A percentile compares a stretch with the other conserved stretches of the same genome.
Evolutionary conservation across 192 early-diverging fungal species (phyloP).

Genomic region (Entomortierella parvispora): DNA sequence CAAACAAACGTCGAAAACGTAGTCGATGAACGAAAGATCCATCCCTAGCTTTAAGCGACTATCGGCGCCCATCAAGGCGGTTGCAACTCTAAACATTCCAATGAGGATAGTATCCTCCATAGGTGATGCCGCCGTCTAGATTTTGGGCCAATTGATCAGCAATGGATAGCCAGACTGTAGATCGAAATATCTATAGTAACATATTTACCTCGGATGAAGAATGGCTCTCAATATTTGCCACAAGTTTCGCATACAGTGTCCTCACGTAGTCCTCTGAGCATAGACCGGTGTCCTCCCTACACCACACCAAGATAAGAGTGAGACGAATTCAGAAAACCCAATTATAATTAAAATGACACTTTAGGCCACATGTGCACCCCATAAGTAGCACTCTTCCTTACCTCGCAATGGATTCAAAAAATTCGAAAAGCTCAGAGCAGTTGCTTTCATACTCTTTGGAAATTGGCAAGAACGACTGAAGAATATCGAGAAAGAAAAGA

Average conservation of each 20-base stretch:
- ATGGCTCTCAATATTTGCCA: conserved; percentile 36
- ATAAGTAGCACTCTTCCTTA: neutral
- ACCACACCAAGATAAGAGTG: neutral
- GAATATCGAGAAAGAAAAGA: conserved; percentile 44
- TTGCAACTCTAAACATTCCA: conserved; percentile 53
- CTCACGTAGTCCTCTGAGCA: conserved; percentile 24
- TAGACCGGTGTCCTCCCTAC: conserved; percentile 23
- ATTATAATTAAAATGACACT: no score
- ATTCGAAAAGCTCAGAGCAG: conserved; percentile 42
- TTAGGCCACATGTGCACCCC: no score
- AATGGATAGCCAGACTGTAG: neutral
- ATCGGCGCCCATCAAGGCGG: conserved; percentile 40
- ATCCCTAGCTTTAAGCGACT: conserved; percentile 32
- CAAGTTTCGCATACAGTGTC: conserved; percentile 18
- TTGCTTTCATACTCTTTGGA: conserved; percentile 44
- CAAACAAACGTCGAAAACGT: conserved; percentile 56
- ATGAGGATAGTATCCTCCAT: conserved; percentile 54
- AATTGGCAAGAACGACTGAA: conserved; percentile 43
- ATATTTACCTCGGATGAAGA: conserved; percentile 27
- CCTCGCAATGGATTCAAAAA: conserved; percentile 43
- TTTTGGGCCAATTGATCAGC: neutral
- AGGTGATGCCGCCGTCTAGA: neutral
- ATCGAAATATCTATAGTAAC: neutral
- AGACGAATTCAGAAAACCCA: no score
- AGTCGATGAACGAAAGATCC: conserved; percentile 23